phyloP scores from a whole-genome alignment of 228 moss, liverwort and hornwort genomes.

The Sphagnum magellanicum region DNA sequence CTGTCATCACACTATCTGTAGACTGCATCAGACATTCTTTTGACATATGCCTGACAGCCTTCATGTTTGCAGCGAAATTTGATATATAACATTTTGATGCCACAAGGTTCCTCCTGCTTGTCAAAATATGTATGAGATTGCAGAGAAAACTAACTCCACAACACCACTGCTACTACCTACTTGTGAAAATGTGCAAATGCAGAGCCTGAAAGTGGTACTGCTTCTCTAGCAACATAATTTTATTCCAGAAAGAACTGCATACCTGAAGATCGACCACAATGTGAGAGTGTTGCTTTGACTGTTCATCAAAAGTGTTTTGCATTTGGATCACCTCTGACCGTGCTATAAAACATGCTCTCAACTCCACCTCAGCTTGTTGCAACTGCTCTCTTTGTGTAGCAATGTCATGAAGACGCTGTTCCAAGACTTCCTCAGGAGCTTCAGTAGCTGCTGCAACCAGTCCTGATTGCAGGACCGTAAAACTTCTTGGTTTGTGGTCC shows the following conservation, averaged over 20 bases:
- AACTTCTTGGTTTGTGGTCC: conserved; percentile 63
- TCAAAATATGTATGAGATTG: too few species aligned
- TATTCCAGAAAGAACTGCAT: background rate
- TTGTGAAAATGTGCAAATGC: too few species aligned
- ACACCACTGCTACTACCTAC: too few species aligned
- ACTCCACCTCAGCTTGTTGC: conserved; percentile 81
- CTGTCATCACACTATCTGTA: too few species aligned
- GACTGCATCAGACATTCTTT: too few species aligned
- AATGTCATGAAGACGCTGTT: conserved; percentile 77
- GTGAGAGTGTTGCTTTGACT: conserved; percentile 79
- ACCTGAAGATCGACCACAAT: conserved; percentile 80
- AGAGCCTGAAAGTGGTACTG: too few species aligned
- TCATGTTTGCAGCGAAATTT: too few species aligned
- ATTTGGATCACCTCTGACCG: conserved; percentile 80
- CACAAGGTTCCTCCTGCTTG: too few species aligned
- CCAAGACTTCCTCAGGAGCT: conserved; percentile 66
- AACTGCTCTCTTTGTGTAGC: conserved; percentile 87
- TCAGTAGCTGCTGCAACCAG: conserved; percentile 36
- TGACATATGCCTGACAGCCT: too few species aligned
- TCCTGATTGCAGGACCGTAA: conserved; percentile 68
- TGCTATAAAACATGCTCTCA: conserved; percentile 87
- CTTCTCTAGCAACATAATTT: too few species aligned
- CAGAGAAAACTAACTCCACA: too few species aligned
- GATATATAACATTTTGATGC: too few species aligned
- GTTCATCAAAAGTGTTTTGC: conserved; percentile 72